Evolutionary conservation across 345 rosid genomes (phyloP).

Genomic region (Balakata baccata): DNA sequence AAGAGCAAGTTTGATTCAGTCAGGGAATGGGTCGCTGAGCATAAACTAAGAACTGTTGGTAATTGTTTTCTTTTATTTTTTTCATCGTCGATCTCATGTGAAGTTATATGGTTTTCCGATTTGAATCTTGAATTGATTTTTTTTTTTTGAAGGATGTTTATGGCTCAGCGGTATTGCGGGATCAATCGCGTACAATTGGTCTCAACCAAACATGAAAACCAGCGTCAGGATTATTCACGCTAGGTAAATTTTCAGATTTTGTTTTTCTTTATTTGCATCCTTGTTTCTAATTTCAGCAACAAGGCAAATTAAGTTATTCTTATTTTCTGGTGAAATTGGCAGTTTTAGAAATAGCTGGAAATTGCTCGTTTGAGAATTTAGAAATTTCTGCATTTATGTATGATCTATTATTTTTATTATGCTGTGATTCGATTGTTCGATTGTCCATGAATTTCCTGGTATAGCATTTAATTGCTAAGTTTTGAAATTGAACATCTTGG

Average conservation of each 20-base stretch:
- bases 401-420: not conserved
- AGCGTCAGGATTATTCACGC: slow-evolving; percentile 96
- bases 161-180: slow-evolving; percentile 91
- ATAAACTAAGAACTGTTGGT: slow-evolving; percentile 97
- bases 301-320: not conserved
- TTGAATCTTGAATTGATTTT: slow-evolving; percentile 7
- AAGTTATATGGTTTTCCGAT: not conserved
- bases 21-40: slow-evolving; percentile 74
- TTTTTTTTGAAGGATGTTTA: slow-evolving; percentile 49
- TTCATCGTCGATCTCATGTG: not conserved
- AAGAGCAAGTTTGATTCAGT: slow-evolving; percentile 54
- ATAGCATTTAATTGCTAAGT: not conserved
- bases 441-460: not conserved
- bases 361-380: not conserved
- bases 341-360: not conserved
- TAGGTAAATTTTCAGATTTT: slow-evolving; percentile 39
- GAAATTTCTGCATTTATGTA: not conserved
- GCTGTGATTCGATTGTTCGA: not conserved
- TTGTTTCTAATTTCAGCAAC: not conserved
- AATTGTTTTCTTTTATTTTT: not conserved
- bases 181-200: slow-evolving; percentile 91
- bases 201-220: slow-evolving; percentile 90
- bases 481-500: not conserved
- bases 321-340: not conserved
- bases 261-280: not conserved